Evolutionary conservation across 768 basidiomycete species (phyloP), one percentile per base, ranked within the genome.

Genomic region (Pisolithus albus): DNA sequence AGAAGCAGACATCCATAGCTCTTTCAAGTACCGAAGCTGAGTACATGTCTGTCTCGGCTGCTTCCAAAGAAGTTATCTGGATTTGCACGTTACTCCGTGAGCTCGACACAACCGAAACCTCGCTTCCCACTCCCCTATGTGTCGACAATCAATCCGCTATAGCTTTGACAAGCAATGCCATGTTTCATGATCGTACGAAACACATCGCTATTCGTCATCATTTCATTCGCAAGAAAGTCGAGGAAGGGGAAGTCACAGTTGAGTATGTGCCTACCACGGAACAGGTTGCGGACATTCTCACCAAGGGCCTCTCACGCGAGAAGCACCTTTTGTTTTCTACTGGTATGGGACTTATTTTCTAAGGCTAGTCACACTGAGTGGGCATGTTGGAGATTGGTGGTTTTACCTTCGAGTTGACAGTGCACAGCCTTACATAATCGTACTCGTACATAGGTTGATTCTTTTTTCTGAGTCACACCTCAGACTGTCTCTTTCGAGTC

Each of bases 11-110:
- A 1, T 47, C 38, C 5, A 57, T 65, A 10, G 57, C 65, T 7
- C 54, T 63, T 1, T 70, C 68, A 3, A 64, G 64, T 3, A 57
- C 59, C 9, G 72, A 77, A 57, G 71, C 75, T 2, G 75, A 80
- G 57, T 77, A 78, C 54, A 70, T 75, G 41, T 72, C 75, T 4
- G 61, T n/a, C 59, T 72, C 26, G 57, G 70, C 6, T 46, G 54
- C 26, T 39, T 56, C 24, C 53, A 70, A 52, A 23, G 46, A 52
- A 42, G 54, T 53, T 2, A 37, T 69, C 7, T 71, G 66, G 68
- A 40, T 69, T 1, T 46, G 60, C 3, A 6, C 41, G 5, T 46
- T 67, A 1, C 39, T 65, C 5, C 5, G 10, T 4, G 64, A 54
- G 18, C 51, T 73, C 19, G 54, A 56, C 30, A 30, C 30, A 30